Percentiles rank a stretch among this genome's conserved stretches.
Evolutionary conservation across 1,284 basidiomycete genomes (phyloP).

Genomic region (Rhodofomes roseus): DNA sequence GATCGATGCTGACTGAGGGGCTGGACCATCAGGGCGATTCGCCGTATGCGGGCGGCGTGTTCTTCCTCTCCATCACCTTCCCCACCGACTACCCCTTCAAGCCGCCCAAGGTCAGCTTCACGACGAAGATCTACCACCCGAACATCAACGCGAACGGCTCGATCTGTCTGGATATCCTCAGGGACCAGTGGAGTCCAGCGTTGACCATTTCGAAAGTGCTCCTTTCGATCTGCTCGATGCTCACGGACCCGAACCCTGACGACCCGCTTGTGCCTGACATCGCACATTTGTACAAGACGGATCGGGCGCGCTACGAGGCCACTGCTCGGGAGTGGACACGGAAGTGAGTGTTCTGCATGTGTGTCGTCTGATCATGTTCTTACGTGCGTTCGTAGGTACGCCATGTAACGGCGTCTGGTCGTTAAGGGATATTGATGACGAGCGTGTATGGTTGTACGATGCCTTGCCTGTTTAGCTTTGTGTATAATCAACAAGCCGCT

Average conservation of each 20-base stretch:
- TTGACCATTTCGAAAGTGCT: slow-evolving; percentile 98
- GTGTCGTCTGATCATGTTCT: slow-evolving; percentile 14
- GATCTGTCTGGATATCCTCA: slow-evolving; percentile 96
- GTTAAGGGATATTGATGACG: slow-evolving; percentile 16
- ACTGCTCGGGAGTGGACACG: slow-evolving; percentile 97
- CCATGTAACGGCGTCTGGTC: slow-evolving; percentile 42
- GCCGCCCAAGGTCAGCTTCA: slow-evolving; percentile 99
- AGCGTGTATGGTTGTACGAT: slow-evolving; percentile 24
- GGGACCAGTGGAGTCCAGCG: slow-evolving; percentile 98
- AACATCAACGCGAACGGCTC: slow-evolving; percentile 98
- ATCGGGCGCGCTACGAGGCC: slow-evolving; percentile 89
- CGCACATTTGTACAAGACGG: slow-evolving; percentile 93
- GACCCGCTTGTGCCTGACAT: slow-evolving; percentile 85
- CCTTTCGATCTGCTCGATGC: slow-evolving; percentile 94
- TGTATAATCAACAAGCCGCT: slow-evolving; percentile 4
- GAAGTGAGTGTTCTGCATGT: slow-evolving; percentile 60
- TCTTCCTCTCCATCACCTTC: slow-evolving; percentile 94
- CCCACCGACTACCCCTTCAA: slow-evolving; percentile 98
- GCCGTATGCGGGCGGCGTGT: slow-evolving; percentile 94
- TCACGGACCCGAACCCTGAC: slow-evolving; percentile 96
- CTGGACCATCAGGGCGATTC: slow-evolving; percentile 70
- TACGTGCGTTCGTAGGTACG: slow-evolving; percentile 41
- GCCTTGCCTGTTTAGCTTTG: slow-evolving; percentile 8
- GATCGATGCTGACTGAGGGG: not conserved
- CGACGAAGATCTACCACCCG: slow-evolving; percentile 96